Base-by-base conservation (phyloP, 495 filamentous ascomycete genomes). In the Aspergillus cristatus region DNA sequence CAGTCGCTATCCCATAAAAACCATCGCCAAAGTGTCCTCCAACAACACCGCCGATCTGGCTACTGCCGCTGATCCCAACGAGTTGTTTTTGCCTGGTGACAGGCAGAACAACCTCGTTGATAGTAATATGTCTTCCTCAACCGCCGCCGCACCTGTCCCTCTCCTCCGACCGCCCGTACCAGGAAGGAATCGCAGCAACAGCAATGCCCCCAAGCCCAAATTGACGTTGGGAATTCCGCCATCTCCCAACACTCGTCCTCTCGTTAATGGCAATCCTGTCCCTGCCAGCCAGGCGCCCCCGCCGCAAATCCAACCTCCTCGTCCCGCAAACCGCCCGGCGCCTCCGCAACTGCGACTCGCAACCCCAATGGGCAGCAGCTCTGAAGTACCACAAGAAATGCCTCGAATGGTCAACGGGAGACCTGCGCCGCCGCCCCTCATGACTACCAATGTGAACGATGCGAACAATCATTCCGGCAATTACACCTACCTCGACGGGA, bases 191-290 rank as follows among this genome's bases (percentile, higher is more conserved):
- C 79, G 82, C 57, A 67, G 63, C 41, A 74, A 72, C 38, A 63
- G 71, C 47, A 51, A 51, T 38, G 54, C 74, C 38, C 62, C 72
- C 16, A 71, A 83, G 54, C 88, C 88, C 14, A 80, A 86, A 48
- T 70, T 95, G 34, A 88, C 86, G 20, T 72, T 95, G 34, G 83
- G 86, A 14, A 95, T 95, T 22, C 88, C 88, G 20, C 81, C 81
- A 1, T 90, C 86, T 16, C 81, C 86, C 32, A 87, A 74, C 63
- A 77, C 67, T 38, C 82, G 86, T 59, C 84, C 86, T 3, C 20
- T 24, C 20, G 74, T 72, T 49, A 53, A 62, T 44, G 56, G 56
- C 36, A 67, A 60, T 43, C 53, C 53, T 8, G 44, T 48, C 39
- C 38, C 56, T 29, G 41, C 50, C 20, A 34, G 41, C 30, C 42